Evolutionary conservation across 345 rosid species (phyloP), one percentile per base, ranked within the genome.

Genomic region (Eucalyptus erythrocorys): DNA sequence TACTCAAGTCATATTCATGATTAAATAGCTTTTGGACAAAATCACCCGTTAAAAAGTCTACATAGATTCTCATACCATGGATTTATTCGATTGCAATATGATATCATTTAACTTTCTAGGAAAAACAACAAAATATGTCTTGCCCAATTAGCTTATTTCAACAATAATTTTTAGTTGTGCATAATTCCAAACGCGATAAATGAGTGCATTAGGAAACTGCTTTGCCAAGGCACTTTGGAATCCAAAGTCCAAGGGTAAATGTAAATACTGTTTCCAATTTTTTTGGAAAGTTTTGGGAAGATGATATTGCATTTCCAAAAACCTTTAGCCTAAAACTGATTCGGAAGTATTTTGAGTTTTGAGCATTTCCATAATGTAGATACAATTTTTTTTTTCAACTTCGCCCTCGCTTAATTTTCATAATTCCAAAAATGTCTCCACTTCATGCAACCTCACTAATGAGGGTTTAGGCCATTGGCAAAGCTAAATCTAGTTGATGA

Each of bases 391-490:
- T 49, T 51, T 51, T 51, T 7, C 22, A 19, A 51, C 26, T 51
- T 21, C 2, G 8, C 26, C 57, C 32, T 59, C 68, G 0, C 16
- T 26, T 4, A 6, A 27, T 10, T 59, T 13, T 59, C 4, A 5
- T 27, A 6, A 59, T 59, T 27, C 4, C 2, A 3, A 6, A 59
- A 27, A 27, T 59, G 8, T 59, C 32, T 59, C 32, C 66, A 26
- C 66, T 26, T 57, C 7, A 26, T 11, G n/a, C 2, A 7, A 59
- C 3, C n/a, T 26, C n/a, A 5, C 66, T 26, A 26, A 15, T 12
- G 15, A 27, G n/a, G 66, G 32, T 27, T 59, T 12, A 59, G 66
- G 66, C 4, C 1, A 1, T 24, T 0, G 0, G 0, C 6, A 26
- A 5, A n/a, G 64, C n/a, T 26, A 24, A 26, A 59, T 59, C 32